Conservation (phyloP, 2,329 filamentous ascomycete genomes). For the Phymatotrichopsis omnivora region DNA sequence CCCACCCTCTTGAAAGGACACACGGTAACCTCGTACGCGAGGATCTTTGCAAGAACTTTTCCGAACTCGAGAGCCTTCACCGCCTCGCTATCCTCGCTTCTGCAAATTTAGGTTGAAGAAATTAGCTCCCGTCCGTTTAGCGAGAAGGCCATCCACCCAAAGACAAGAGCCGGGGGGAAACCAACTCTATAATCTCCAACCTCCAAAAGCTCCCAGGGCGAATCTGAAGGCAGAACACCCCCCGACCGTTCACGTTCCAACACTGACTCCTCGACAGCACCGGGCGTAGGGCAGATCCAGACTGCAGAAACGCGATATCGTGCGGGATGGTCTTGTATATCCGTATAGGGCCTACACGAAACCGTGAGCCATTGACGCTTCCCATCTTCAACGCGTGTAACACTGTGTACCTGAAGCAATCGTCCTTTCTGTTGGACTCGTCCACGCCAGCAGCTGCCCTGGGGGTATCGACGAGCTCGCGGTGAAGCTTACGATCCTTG, state of each 20-base stretch:
- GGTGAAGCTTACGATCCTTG: constrained; percentile 25
- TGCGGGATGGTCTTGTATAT: constrained; percentile 28
- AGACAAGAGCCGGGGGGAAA: background rate
- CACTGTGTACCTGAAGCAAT: constrained; percentile 24
- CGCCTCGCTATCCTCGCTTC: constrained; percentile 12
- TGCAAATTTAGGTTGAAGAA: background rate
- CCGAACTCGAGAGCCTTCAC: constrained; percentile 22
- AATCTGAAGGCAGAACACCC: constrained; percentile 25
- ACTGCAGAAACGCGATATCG: constrained; percentile 27
- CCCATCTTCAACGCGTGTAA: background rate
- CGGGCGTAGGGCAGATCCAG: constrained; percentile 23
- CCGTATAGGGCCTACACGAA: constrained; percentile 19
- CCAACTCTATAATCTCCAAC: constrained; percentile 26
- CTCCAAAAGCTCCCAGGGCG: constrained; percentile 27
- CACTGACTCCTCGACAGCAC: constrained; percentile 26
- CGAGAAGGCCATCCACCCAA: constrained; percentile 1
- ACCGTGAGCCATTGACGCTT: background rate
- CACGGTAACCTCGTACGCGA: constrained; percentile 26
- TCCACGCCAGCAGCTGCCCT: constrained; percentile 23
- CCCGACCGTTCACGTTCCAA: constrained; percentile 26
- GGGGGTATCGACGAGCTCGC: constrained; percentile 1
- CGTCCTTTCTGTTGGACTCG: constrained; percentile 22
- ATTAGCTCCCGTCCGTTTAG: constrained; percentile 8
- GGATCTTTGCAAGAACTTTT: constrained; percentile 17
- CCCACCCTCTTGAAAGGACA: constrained; percentile 25